These are phyloP conservation scores for Setaria italica DNA, from an alignment of 202 grass and related monocot genomes.

Conservation along the genomic window DNA sequence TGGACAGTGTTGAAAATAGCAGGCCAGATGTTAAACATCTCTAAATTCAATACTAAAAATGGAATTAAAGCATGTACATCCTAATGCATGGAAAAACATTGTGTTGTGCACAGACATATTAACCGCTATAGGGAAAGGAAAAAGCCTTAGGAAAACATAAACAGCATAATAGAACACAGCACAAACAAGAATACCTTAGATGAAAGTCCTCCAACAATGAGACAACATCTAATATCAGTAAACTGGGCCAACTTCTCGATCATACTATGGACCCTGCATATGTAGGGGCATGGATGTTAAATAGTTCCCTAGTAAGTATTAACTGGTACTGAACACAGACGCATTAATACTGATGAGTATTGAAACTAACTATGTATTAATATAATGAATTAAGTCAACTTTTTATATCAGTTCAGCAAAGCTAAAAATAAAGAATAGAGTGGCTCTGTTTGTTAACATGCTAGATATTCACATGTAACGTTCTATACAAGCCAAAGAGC, in stretches of 20 bases:
- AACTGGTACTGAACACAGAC: background rate
- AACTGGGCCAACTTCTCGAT: constrained; percentile 93
- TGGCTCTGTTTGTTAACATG: background rate
- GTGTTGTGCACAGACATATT: background rate
- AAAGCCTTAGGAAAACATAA: background rate
- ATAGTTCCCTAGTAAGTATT: constrained; percentile 10
- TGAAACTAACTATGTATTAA: constrained; percentile 6
- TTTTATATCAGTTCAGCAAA: constrained; percentile 5
- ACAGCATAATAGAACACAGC: constrained; percentile 26
- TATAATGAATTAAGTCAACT: constrained; percentile 5
- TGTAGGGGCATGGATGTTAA: constrained; percentile 35
- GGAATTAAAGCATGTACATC: constrained; percentile 12
- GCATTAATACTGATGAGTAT: constrained; percentile 16
- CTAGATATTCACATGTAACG: background rate
- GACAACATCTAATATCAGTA: constrained; percentile 95
- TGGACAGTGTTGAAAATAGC: background rate
- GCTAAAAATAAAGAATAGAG: background rate
- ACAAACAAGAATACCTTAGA: constrained; percentile 65
- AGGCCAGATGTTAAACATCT: background rate
- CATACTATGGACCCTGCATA: constrained; percentile 94
- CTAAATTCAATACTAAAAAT: constrained; percentile 3
- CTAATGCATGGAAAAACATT: constrained; percentile 1
- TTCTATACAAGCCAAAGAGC: background rate
- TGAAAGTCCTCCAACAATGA: constrained; percentile 93
- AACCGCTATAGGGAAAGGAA: background rate